Evolutionary conservation across 352 stramenopile genomes (phyloP).

Genomic region (Globisporangium heterothallicum): DNA sequence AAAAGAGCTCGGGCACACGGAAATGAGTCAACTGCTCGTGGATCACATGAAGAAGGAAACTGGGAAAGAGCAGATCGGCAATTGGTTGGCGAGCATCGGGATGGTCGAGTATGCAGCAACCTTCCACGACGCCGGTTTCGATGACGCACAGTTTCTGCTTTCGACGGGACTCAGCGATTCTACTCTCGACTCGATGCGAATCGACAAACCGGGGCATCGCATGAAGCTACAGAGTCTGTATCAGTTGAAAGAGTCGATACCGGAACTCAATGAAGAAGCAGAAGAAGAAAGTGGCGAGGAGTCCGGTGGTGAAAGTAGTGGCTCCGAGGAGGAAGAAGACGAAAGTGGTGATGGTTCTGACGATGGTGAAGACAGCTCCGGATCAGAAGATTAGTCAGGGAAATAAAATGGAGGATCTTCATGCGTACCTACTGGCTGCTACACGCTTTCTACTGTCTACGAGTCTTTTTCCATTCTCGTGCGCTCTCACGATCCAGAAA

Average conservation of each 20-base stretch:
- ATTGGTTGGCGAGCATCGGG: constrained; percentile 69
- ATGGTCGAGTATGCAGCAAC: constrained; percentile 50
- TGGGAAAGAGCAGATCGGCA: constrained; percentile 30
- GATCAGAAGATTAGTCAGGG: background rate
- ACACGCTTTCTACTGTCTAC: too few relatives aligned
- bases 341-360: constrained; percentile 14
- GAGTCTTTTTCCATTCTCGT: too few relatives aligned
- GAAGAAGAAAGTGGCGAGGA: constrained; percentile 20
- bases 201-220: constrained; percentile 64
- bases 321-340: constrained; percentile 19
- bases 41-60: constrained; percentile 28
- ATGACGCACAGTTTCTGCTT: constrained; percentile 62
- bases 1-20: constrained; percentile 25
- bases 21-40: constrained; percentile 29
- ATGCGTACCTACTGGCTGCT: background rate
- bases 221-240: constrained; percentile 65
- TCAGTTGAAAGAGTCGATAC: constrained; percentile 50
- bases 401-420: constrained; percentile 1
- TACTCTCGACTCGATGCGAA: constrained; percentile 50
- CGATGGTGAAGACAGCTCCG: constrained; percentile 1
- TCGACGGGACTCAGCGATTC: constrained; percentile 38
- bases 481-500: constrained; percentile 20
- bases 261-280: constrained; percentile 5
- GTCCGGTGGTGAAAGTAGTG: constrained; percentile 11
- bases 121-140: constrained; percentile 54